These are phyloP conservation scores for Colletotrichum musae DNA, from an alignment of 2,329 filamentous ascomycete genomes.

Conservation along the genomic window DNA sequence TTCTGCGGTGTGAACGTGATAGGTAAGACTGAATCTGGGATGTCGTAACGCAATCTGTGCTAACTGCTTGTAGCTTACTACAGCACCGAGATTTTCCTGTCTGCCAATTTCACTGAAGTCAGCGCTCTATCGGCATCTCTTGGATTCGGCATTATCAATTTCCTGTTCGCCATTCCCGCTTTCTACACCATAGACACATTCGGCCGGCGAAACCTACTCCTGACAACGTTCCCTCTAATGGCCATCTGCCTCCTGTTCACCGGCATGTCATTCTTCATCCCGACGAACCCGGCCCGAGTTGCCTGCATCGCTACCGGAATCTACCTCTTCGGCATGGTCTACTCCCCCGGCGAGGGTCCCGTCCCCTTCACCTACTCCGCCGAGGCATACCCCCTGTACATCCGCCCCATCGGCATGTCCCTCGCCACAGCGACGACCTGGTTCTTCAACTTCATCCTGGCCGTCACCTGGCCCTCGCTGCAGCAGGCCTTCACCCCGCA, in stretches of 20 bases:
- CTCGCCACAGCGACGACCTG: constrained; percentile 56
- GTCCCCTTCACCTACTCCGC: constrained; percentile 74
- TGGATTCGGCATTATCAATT: constrained; percentile 71
- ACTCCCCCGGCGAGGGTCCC: constrained; percentile 68
- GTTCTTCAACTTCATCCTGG: constrained; percentile 57
- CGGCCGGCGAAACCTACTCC: constrained; percentile 67
- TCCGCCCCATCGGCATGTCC: constrained; percentile 69
- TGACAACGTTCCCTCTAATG: constrained; percentile 73
- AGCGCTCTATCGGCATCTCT: constrained; percentile 67
- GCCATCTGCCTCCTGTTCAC: constrained; percentile 68
- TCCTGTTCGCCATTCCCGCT: constrained; percentile 70
- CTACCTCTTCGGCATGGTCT: constrained; percentile 58
- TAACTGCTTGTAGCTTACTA: constrained; percentile 63
- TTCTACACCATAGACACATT: constrained; percentile 73
- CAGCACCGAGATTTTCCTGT: constrained; percentile 59
- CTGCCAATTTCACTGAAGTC: constrained; percentile 57
- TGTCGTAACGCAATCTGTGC: no score
- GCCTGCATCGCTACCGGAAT: constrained; percentile 54
- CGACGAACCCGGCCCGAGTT: constrained; percentile 43
- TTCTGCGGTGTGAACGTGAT: constrained; percentile 63
- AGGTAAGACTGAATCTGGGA: constrained; percentile 6
- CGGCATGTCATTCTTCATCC: constrained; percentile 64
- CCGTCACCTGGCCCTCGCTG: constrained; percentile 52
- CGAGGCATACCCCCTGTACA: constrained; percentile 70
- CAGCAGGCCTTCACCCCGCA: constrained; percentile 45